Evolutionary conservation across 148 eudicot species (phyloP).

Genomic region (Arctostaphylos glauca): DNA sequence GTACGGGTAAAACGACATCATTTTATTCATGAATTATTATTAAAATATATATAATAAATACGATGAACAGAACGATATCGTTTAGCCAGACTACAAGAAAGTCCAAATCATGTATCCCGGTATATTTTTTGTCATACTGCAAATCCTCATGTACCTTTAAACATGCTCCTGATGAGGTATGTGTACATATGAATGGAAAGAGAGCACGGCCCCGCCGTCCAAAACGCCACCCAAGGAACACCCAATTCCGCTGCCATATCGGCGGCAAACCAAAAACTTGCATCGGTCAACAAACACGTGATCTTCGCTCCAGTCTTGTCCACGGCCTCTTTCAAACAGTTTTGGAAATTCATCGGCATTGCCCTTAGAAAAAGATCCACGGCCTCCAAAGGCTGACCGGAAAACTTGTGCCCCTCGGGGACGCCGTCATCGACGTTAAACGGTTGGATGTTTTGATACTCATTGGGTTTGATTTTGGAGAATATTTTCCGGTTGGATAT

Average conservation of each 20-base stretch:
- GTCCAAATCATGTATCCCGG: too few species aligned
- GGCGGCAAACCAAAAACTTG: slow-evolving; percentile 51
- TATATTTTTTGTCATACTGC: too few species aligned
- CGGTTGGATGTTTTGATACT: slow-evolving; percentile 5
- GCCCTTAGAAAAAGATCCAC: slow-evolving; percentile 27
- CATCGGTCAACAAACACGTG: slow-evolving; percentile 39
- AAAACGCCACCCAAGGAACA: slow-evolving; percentile 39
- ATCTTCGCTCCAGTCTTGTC: slow-evolving; percentile 32
- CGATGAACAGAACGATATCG: too few species aligned
- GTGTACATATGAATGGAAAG: slow-evolving; percentile 44
- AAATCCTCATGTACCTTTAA: neutral
- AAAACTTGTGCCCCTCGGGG: slow-evolving; percentile 16
- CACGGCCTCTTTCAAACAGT: slow-evolving; percentile 33
- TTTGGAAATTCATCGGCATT: slow-evolving; percentile 23
- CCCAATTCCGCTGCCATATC: slow-evolving; percentile 42
- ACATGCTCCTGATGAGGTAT: slow-evolving; percentile 18
- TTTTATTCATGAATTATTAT: too few species aligned
- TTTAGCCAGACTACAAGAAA: too few species aligned
- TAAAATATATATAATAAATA: too few species aligned
- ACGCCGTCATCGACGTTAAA: slow-evolving; percentile 17
- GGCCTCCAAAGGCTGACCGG: slow-evolving; percentile 24
- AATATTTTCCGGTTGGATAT: slow-evolving; percentile 26
- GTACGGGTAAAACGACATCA: too few species aligned
- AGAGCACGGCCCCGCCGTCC: slow-evolving; percentile 40
- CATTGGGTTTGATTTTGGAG: neutral